These are phyloP conservation scores for Ziziphus jujuba DNA, from an alignment of 306 rosid species.

Conservation along the genomic window DNA sequence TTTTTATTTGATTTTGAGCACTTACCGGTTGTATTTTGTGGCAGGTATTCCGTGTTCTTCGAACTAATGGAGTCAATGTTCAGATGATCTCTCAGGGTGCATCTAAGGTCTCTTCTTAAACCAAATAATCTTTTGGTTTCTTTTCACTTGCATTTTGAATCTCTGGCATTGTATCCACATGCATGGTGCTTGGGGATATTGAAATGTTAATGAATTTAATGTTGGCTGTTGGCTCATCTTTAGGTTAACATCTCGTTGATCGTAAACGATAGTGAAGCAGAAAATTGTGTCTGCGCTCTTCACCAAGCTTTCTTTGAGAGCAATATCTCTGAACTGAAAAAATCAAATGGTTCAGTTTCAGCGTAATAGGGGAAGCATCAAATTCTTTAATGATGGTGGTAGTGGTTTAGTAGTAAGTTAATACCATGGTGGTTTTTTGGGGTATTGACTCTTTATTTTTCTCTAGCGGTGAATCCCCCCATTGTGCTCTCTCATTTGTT, in stretches of 20 bases:
- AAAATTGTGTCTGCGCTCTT: constrained; percentile 80
- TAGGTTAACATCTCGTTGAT: constrained; percentile 92
- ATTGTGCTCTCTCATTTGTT: neutral
- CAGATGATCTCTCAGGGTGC: constrained; percentile 99
- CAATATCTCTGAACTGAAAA: constrained; percentile 33
- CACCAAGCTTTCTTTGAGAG: constrained; percentile 74
- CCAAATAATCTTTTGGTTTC: neutral
- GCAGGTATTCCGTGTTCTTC: constrained; percentile 84
- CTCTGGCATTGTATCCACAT: neutral
- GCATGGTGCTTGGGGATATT: neutral
- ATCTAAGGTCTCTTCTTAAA: constrained; percentile 65
- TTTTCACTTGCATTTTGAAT: neutral
- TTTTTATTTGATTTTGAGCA: constrained; percentile 3
- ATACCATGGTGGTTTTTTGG: no score
- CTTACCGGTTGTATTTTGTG: constrained; percentile 25
- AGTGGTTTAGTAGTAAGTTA: neutral
- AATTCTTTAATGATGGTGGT: neutral
- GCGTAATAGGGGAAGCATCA: constrained; percentile 20
- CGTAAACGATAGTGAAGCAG: constrained; percentile 82
- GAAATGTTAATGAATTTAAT: neutral
- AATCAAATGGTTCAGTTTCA: constrained; percentile 46
- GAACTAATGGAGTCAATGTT: constrained; percentile 77
- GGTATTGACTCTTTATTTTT: neutral
- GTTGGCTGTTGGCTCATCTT: constrained; percentile 1
- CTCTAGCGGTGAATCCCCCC: neutral